Evolutionary conservation across 2,329 filamentous ascomycete genomes (phyloP).

Genomic region (Arthrobotrys musiformis): DNA sequence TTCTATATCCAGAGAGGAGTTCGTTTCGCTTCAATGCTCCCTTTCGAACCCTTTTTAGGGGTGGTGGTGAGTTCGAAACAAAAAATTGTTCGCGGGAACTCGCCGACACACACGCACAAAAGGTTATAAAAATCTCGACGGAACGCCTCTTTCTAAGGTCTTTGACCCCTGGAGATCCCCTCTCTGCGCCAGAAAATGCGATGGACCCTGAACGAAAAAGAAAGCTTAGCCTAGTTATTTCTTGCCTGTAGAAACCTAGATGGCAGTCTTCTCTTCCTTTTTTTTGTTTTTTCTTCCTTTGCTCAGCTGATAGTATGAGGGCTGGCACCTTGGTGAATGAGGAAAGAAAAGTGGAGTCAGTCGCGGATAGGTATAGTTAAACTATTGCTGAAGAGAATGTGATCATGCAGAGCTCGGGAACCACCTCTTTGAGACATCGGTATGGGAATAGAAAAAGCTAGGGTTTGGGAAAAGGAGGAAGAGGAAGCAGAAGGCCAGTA

Average conservation of each 20-base stretch:
- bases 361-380: no score
- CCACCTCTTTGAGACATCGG: constrained; percentile 22
- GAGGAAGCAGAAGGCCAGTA: not conserved
- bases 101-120: constrained; percentile 33
- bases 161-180: constrained; percentile 24
- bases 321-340: constrained; percentile 1
- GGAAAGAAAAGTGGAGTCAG: constrained; percentile 9
- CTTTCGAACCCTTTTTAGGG: constrained; percentile 16
- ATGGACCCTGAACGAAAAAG: constrained; percentile 34
- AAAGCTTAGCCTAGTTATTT: constrained; percentile 25
- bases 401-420: constrained; percentile 53
- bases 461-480: constrained; percentile 4
- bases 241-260: not conserved
- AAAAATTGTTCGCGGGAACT: constrained; percentile 33
- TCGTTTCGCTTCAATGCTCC: constrained; percentile 2
- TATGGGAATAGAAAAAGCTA: not conserved
- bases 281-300: constrained; percentile 6
- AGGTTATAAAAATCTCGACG: constrained; percentile 26
- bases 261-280: not conserved
- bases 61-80: constrained; percentile 10
- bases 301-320: constrained; percentile 40
- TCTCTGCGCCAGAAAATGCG: constrained; percentile 6
- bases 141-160: constrained; percentile 36
- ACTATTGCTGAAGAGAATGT: constrained; percentile 35
- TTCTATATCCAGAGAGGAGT: constrained; percentile 21